These are phyloP conservation scores for Hsuehochloa calcarea DNA, from an alignment of 176 grass and related monocot genomes.

Conservation along the genomic window DNA sequence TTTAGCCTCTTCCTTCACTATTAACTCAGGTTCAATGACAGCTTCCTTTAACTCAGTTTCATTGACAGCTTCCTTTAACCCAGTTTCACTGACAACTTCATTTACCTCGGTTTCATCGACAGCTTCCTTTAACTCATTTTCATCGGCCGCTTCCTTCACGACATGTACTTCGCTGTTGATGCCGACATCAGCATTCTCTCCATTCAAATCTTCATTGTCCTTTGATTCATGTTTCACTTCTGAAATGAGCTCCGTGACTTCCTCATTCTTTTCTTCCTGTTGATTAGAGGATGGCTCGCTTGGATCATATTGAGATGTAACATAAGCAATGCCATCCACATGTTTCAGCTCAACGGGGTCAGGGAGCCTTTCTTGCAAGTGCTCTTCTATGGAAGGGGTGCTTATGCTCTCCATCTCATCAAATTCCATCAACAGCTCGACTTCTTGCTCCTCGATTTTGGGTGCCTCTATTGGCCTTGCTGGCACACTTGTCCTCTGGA, in stretches of 20 bases:
- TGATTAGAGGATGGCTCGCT: neutral
- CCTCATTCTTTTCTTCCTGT: slow-evolving; percentile 1
- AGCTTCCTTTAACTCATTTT: neutral
- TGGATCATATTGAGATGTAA: neutral
- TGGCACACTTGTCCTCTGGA: slow-evolving; percentile 31
- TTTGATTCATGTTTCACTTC: neutral
- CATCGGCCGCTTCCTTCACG: neutral
- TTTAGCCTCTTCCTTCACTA: slow-evolving; percentile 4
- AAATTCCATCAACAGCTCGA: slow-evolving; percentile 27
- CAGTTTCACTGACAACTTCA: neutral
- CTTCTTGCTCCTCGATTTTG: slow-evolving; percentile 19
- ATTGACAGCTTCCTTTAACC: neutral
- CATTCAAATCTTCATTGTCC: neutral
- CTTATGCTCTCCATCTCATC: slow-evolving; percentile 44
- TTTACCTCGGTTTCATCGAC: neutral
- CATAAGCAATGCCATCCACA: neutral
- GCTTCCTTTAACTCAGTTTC: neutral
- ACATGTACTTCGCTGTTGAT: neutral
- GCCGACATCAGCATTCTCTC: neutral
- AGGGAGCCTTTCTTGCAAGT: slow-evolving; percentile 43
- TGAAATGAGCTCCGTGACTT: neutral
- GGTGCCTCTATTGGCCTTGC: neutral
- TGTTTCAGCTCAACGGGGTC: slow-evolving; percentile 36
- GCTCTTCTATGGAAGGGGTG: slow-evolving; percentile 50
- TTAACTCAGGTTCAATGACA: neutral